Conservation (phyloP, 352 stramenopile genomes). For the Bremia lactucae region DNA sequence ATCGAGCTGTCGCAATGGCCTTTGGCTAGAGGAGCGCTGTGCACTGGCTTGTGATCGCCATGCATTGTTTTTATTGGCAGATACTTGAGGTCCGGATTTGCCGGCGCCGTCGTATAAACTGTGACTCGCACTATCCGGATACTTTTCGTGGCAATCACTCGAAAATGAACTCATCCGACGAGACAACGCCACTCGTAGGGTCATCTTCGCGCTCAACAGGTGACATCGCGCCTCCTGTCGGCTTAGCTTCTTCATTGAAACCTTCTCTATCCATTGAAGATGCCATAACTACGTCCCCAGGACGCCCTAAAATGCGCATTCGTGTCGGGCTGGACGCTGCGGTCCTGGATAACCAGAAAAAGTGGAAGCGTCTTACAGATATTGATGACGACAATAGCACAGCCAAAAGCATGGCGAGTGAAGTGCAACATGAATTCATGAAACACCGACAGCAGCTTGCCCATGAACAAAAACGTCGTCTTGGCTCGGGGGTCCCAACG, state of each 20-base stretch:
- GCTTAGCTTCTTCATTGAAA: neutral
- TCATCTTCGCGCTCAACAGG: conserved; percentile 6
- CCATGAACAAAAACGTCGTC: conserved; percentile 28
- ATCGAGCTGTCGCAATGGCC: too few relatives aligned
- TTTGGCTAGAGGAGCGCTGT: too few relatives aligned
- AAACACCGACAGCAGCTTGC: conserved; percentile 37
- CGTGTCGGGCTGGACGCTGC: conserved; percentile 54
- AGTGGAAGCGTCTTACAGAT: conserved; percentile 70
- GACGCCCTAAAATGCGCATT: conserved; percentile 21
- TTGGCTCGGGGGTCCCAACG: conserved; percentile 27
- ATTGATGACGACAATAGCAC: conserved; percentile 73
- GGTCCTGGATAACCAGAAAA: conserved; percentile 68
- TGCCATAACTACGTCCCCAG: conserved; percentile 4
- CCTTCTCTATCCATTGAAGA: conserved; percentile 1
- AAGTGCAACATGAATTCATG: conserved; percentile 66
- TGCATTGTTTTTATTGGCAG: too few relatives aligned
- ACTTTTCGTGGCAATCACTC: too few relatives aligned
- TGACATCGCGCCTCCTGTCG: neutral
- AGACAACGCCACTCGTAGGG: conserved; percentile 32
- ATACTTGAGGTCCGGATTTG: too few relatives aligned
- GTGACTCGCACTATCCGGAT: too few relatives aligned
- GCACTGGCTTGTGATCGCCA: too few relatives aligned
- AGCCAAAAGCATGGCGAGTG: conserved; percentile 74
- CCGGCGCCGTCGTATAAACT: too few relatives aligned
- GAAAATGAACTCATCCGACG: conserved; percentile 18